These are phyloP conservation scores for Nepenthes gracilis DNA, from an alignment of 148 eudicot species.

Conservation along the genomic window DNA sequence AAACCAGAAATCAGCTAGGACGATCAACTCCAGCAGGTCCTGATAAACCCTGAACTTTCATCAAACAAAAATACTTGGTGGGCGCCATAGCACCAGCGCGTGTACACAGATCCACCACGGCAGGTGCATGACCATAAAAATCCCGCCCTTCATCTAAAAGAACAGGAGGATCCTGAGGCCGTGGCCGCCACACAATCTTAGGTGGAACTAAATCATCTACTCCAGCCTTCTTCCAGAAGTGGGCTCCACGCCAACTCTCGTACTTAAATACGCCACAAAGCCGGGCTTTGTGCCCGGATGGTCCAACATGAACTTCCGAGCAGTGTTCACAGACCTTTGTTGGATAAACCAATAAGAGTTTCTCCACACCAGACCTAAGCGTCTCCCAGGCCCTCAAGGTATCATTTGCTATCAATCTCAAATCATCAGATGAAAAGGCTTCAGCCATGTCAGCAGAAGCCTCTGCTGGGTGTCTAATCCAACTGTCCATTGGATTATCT, in stretches of 20 bases:
- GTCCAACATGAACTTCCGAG: slow-evolving; percentile 86
- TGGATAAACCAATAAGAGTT: slow-evolving; percentile 56
- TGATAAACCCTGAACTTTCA: slow-evolving; percentile 69
- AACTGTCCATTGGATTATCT: slow-evolving; percentile 10
- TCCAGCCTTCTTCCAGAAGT: slow-evolving; percentile 69
- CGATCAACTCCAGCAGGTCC: slow-evolving; percentile 17
- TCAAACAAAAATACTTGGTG: slow-evolving; percentile 52
- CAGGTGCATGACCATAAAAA: slow-evolving; percentile 92
- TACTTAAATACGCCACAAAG: slow-evolving; percentile 88
- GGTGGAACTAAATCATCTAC: slow-evolving; percentile 84
- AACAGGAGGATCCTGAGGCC: slow-evolving; percentile 73
- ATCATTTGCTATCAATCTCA: slow-evolving; percentile 26
- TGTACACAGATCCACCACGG: slow-evolving; percentile 74
- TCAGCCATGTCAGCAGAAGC: slow-evolving; percentile 8
- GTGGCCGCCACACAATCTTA: slow-evolving; percentile 53
- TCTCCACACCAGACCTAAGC: slow-evolving; percentile 52
- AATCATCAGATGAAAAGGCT: slow-evolving; percentile 29
- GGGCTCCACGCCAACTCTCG: slow-evolving; percentile 61
- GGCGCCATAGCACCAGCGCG: slow-evolving; percentile 59
- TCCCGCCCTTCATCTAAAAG: slow-evolving; percentile 50
- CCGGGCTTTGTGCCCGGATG: slow-evolving; percentile 88
- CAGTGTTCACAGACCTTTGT: slow-evolving; percentile 71
- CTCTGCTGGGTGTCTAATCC: slow-evolving; percentile 6
- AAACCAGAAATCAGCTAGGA: background rate
- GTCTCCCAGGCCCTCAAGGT: slow-evolving; percentile 74